Conservation (phyloP, 768 basidiomycete genomes). For the Kwoniella heveanensis region DNA sequence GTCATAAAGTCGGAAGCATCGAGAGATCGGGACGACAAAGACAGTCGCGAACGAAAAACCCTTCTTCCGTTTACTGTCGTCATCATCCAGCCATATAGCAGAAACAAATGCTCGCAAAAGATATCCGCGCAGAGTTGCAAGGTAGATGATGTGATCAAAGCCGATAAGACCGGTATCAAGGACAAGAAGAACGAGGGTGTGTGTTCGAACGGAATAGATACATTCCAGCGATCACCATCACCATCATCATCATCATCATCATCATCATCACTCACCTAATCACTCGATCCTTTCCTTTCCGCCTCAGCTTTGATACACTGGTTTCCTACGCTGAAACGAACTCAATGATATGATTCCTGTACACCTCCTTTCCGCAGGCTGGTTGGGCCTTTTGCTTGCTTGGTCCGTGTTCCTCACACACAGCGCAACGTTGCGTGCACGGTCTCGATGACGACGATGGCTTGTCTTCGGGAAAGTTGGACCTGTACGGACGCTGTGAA, state of each 20-base stretch:
- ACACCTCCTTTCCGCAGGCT: no score
- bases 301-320: not conserved
- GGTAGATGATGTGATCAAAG: no score
- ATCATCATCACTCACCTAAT: not conserved
- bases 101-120: not conserved
- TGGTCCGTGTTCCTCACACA: no score
- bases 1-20: not conserved
- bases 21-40: not conserved
- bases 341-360: no score
- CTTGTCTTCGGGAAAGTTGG: no score
- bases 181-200: not conserved
- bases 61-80: not conserved
- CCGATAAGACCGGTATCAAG: not conserved
- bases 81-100: not conserved
- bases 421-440: not conserved
- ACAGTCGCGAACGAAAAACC: not conserved
- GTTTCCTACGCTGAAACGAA: not conserved
- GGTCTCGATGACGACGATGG: constrained; percentile 1
- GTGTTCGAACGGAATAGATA: not conserved
- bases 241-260: not conserved
- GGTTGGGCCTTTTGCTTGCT: no score
- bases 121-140: not conserved
- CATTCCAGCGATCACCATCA: not conserved
- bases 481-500: no score
- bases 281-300: not conserved